Percentiles rank a stretch among this genome's conserved stretches.
Conservation (phyloP, 441 rosid species). For the Populus hybrid region DNA sequence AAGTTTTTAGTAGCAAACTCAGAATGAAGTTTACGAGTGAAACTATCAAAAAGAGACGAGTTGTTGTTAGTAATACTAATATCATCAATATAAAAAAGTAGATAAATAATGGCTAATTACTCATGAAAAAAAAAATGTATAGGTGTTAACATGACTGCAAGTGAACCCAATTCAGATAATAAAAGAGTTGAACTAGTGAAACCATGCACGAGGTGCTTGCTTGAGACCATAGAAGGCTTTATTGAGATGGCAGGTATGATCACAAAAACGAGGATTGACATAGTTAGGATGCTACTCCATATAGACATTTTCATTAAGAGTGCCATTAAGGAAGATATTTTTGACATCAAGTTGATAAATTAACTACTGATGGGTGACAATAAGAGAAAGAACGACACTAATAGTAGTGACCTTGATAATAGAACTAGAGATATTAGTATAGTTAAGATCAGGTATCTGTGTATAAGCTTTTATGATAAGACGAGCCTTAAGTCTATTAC, state of each 20-base stretch:
- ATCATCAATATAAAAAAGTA: not conserved
- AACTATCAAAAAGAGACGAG: not conserved
- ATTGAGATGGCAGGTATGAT: not conserved
- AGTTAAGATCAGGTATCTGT: not conserved
- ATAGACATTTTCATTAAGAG: not conserved
- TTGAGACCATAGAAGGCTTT: not conserved
- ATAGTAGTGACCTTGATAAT: not conserved
- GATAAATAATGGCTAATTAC: not conserved
- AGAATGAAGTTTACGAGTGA: not conserved
- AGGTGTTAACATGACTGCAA: not conserved
- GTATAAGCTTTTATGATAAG: not conserved
- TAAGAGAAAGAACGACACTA: not conserved
- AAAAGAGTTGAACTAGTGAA: not conserved
- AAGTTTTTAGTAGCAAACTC: not conserved
- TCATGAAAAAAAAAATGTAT: not conserved
- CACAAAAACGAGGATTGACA: not conserved
- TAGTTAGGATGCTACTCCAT: not conserved
- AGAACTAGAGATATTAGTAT: not conserved
- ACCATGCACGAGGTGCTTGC: slow-evolving; percentile 2
- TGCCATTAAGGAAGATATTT: not conserved
- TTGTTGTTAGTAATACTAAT: not conserved
- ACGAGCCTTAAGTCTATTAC: not conserved
- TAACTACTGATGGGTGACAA: no score
- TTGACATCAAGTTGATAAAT: no score
- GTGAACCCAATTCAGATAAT: not conserved